Conservation (phyloP, 345 rosid genomes). For the Pistacia vera region DNA sequence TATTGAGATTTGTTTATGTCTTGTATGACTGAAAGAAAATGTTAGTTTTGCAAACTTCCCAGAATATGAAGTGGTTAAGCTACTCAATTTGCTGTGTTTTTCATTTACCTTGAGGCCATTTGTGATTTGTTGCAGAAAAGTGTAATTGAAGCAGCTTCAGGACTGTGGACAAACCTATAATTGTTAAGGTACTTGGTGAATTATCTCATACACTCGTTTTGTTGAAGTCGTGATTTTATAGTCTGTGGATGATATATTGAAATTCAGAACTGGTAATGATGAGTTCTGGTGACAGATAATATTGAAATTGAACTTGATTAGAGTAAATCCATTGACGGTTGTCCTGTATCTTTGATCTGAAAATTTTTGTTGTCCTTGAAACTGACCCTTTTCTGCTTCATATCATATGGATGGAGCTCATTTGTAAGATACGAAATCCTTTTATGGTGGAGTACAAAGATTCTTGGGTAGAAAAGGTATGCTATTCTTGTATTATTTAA, state of each 20-base stretch:
- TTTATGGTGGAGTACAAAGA: constrained; percentile 98
- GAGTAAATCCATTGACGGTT: neutral
- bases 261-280: neutral
- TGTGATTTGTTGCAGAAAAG: too few species aligned
- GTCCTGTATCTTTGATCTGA: constrained; percentile 16
- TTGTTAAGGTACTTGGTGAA: too few species aligned
- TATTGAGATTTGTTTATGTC: too few species aligned
- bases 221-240: too few species aligned
- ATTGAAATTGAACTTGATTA: neutral
- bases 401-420: constrained; percentile 87
- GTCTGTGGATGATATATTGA: neutral
- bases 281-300: constrained; percentile 8
- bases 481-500: constrained; percentile 8
- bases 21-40: too few species aligned
- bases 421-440: constrained; percentile 81
- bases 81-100: too few species aligned
- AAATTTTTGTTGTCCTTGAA: neutral
- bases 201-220: too few species aligned
- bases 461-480: constrained; percentile 99
- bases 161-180: too few species aligned
- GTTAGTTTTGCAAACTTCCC: too few species aligned
- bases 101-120: too few species aligned
- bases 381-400: constrained; percentile 15
- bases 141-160: too few species aligned
- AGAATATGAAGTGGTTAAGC: too few species aligned